These are phyloP conservation scores for Ophiobolus disseminans DNA, from an alignment of 2,329 filamentous ascomycete genomes.

Conservation along the genomic window DNA sequence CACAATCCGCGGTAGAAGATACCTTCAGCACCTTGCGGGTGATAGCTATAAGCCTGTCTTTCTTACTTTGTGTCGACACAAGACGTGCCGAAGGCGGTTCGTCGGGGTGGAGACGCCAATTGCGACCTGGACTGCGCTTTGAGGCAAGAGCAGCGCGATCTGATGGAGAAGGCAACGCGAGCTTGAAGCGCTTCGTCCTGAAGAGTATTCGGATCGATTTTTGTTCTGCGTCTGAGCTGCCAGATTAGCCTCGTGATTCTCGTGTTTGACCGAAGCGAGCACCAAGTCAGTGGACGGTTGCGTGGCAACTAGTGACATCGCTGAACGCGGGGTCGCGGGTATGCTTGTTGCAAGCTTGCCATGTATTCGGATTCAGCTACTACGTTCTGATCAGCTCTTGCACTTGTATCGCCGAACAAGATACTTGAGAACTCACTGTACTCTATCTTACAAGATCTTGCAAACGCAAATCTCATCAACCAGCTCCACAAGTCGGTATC, in stretches of 20 bases:
- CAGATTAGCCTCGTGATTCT: slow-evolving; percentile 8
- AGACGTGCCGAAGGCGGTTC: slow-evolving; percentile 11
- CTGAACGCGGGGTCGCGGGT: slow-evolving; percentile 15
- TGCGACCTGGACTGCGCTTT: slow-evolving; percentile 15
- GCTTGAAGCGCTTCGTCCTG: neutral
- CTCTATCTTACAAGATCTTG: slow-evolving; percentile 7
- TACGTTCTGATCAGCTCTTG: slow-evolving; percentile 23
- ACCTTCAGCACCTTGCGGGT: too few species aligned
- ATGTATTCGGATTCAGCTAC: slow-evolving; percentile 26
- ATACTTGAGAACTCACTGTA: slow-evolving; percentile 17
- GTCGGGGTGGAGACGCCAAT: slow-evolving; percentile 18
- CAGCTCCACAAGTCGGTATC: too few species aligned
- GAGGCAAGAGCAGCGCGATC: slow-evolving; percentile 17
- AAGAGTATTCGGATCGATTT: neutral
- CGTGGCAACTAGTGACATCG: slow-evolving; percentile 18
- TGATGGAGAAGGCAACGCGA: neutral
- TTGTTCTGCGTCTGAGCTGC: neutral
- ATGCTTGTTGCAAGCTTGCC: slow-evolving; percentile 7
- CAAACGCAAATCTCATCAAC: too few species aligned
- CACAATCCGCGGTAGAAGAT: too few species aligned
- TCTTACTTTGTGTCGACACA: slow-evolving; percentile 8
- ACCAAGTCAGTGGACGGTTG: slow-evolving; percentile 8
- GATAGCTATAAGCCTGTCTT: slow-evolving; percentile 4
- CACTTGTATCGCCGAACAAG: neutral
- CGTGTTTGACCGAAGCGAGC: slow-evolving; percentile 5